phyloP scores from a whole-genome alignment of 2,329 filamentous ascomycete species.

The Hymenoscyphus scutula region DNA sequence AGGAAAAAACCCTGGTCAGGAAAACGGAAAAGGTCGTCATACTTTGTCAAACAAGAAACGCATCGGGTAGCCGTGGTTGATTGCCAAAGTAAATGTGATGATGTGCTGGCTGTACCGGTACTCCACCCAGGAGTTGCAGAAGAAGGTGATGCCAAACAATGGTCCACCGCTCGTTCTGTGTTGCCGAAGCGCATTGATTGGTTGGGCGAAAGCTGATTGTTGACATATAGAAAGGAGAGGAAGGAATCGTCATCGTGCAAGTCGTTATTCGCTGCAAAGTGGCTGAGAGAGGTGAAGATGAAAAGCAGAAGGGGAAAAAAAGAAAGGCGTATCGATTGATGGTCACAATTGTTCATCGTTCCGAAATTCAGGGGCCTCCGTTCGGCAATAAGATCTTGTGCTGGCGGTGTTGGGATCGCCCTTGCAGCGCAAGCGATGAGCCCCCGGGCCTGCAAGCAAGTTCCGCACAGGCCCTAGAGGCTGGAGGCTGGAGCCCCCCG shows the following conservation, averaged over 20 bases:
- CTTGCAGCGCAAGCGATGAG: constrained; percentile 9
- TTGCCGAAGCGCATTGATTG: background rate
- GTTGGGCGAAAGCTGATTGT: background rate
- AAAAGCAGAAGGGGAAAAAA: too few species aligned
- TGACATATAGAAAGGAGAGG: constrained; percentile 4
- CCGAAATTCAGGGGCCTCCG: background rate
- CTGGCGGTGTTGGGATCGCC: constrained; percentile 4
- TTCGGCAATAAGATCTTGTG: background rate
- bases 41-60: constrained; percentile 4
- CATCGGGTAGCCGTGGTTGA: constrained; percentile 5
- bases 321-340: background rate
- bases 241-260: constrained; percentile 8
- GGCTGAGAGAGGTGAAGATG: too few species aligned
- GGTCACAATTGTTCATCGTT: background rate
- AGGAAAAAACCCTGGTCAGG: background rate
- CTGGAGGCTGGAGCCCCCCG: too few species aligned
- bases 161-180: constrained; percentile 2
- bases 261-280: background rate
- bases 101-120: constrained; percentile 3
- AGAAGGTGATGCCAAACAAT: constrained; percentile 3
- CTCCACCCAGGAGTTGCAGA: background rate
- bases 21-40: background rate
- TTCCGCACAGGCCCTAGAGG: background rate
- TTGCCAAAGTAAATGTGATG: background rate
- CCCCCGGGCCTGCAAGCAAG: too few species aligned